Conservation (phyloP, 2,329 filamentous ascomycete genomes). For the Aspergillus sp. region DNA sequence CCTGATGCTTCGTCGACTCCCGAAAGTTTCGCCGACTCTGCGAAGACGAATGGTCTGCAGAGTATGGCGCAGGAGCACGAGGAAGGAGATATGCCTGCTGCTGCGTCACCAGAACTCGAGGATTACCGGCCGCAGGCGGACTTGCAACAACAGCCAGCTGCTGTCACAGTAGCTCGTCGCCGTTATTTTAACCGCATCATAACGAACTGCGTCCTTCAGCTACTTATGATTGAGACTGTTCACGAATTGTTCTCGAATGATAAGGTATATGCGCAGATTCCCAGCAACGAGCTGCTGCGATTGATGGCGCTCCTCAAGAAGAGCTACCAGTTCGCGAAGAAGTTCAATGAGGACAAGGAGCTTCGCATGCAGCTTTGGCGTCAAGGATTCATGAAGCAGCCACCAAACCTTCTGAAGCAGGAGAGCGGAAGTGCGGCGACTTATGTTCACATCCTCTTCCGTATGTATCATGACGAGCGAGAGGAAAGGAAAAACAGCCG, state of each 20-base stretch:
- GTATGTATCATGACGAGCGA: slow-evolving; percentile 92
- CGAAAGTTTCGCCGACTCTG: slow-evolving; percentile 20
- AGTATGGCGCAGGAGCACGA: slow-evolving; percentile 30
- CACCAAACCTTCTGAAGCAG: slow-evolving; percentile 95
- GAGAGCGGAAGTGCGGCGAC: slow-evolving; percentile 90
- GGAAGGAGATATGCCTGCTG: slow-evolving; percentile 30
- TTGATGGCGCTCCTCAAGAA: slow-evolving; percentile 95
- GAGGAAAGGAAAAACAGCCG: slow-evolving; percentile 77
- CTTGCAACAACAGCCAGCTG: slow-evolving; percentile 81
- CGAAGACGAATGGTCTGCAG: slow-evolving; percentile 29
- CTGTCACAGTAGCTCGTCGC: slow-evolving; percentile 87
- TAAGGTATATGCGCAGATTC: slow-evolving; percentile 88
- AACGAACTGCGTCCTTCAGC: slow-evolving; percentile 92
- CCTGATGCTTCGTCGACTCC: slow-evolving; percentile 18
- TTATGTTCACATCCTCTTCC: slow-evolving; percentile 91
- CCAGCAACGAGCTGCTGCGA: slow-evolving; percentile 80
- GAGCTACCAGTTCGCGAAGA: slow-evolving; percentile 92
- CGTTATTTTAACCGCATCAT: slow-evolving; percentile 99
- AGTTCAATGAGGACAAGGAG: slow-evolving; percentile 97
- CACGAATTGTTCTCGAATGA: slow-evolving; percentile 98
- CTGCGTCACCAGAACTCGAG: slow-evolving; percentile 59
- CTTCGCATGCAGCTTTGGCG: slow-evolving; percentile 90
- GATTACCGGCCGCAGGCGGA: slow-evolving; percentile 79
- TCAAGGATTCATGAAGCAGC: slow-evolving; percentile 99
- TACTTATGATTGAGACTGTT: slow-evolving; percentile 99